Evolutionary conservation across 768 basidiomycete species (phyloP), one percentile per base, ranked within the genome.

Genomic region (Harrya chromipes): DNA sequence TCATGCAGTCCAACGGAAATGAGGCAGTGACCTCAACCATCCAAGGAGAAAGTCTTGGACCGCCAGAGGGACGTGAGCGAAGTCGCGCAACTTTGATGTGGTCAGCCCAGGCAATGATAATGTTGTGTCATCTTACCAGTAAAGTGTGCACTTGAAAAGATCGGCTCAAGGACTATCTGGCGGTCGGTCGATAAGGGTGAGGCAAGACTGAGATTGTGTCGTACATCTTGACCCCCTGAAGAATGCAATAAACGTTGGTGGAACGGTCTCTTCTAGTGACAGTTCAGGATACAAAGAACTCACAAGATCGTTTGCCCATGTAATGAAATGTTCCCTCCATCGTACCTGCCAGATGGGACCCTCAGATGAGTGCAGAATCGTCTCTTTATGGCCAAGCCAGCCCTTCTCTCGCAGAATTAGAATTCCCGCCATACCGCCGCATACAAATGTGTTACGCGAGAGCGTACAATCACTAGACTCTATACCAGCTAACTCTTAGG

Each of bases 311-410:
- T 94, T 97, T 4, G 94, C 92, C 97, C 97, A 99, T 0, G 93
- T 94, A 56, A 97, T 92, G 26, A 97, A 73, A 41, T 79, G 79
- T 1, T 84, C 85, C 60, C 83, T 75, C 97, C 97, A 98, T 49
- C 86, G 79, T 10, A 85, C 82, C 44, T 85, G 83, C 93, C 94
- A 97, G 45, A 99, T 90, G 0, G 97, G 91, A 11, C 95, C 97
- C 70, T 98, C 97, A 4, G 87, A 89, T 5, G 73, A 75, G 61
- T 93, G 86, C 17, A 97, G 65, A 6, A 85, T 67, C 0, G 85
- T 90, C 65, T 95, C 94, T 61, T 90, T 97, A 60, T 97, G 90
- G 0, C 95, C 94, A 1, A 97, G 70, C 94, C 97, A 97, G 6
- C 94, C 90, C 64, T 97, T 97, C 74, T 97, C 95, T 55, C 89